phyloP scores from a whole-genome alignment of 495 filamentous ascomycete species.

The Chaetomidium leptoderma region DNA sequence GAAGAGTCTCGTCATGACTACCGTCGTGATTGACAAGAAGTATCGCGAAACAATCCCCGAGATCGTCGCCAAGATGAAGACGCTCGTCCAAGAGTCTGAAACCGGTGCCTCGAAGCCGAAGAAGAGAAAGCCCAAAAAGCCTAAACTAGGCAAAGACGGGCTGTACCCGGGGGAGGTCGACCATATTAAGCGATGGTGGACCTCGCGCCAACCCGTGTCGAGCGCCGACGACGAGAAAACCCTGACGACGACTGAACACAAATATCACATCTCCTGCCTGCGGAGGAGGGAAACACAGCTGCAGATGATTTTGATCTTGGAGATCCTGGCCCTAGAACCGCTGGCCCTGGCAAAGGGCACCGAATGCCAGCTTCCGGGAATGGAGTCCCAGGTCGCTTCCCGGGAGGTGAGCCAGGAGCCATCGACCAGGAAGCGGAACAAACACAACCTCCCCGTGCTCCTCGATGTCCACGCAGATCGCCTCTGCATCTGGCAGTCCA shows the following conservation, averaged over 20 bases:
- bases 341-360: conserved; percentile 37
- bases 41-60: conserved; percentile 72
- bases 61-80: conserved; percentile 60
- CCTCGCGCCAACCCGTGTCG: conserved; percentile 40
- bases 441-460: conserved; percentile 48
- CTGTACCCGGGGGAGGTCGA: conserved; percentile 71
- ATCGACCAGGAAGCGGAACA: conserved; percentile 37
- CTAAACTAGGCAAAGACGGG: conserved; percentile 70
- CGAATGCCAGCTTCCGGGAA: conserved; percentile 40
- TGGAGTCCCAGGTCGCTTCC: conserved; percentile 24
- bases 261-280: conserved; percentile 58
- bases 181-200: conserved; percentile 80
- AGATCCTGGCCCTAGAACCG: conserved; percentile 73
- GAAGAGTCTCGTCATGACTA: conserved; percentile 64
- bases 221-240: conserved; percentile 35
- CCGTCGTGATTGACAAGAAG: conserved; percentile 79
- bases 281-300: conserved; percentile 77
- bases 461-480: conserved; percentile 85
- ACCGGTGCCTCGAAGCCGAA: conserved; percentile 48
- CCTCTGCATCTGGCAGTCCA: conserved; percentile 95
- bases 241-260: conserved; percentile 43
- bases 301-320: conserved; percentile 85
- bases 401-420: conserved; percentile 27
- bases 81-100: conserved; percentile 55
- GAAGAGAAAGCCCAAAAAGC: conserved; percentile 61